Conservation (phyloP, 768 basidiomycete species). For the Scleroderma bovista region DNA sequence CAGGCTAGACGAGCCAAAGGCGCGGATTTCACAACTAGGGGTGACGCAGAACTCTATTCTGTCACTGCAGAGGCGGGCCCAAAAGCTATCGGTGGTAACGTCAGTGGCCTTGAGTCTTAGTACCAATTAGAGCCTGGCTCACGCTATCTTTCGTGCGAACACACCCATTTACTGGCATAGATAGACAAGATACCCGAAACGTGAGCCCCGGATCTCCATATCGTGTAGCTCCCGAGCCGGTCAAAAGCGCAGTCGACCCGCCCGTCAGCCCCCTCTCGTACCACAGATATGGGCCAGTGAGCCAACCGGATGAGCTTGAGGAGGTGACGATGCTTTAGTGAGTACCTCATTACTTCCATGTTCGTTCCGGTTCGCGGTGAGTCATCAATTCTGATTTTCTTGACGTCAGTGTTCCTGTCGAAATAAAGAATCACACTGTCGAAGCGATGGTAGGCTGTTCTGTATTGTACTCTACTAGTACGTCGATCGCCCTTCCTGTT, state of each 20-base stretch:
- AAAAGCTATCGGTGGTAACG: not conserved
- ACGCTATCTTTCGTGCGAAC: too few relatives aligned
- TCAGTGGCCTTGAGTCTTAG: not conserved
- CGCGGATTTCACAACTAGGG: constrained; percentile 65
- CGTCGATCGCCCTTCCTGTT: constrained; percentile 19
- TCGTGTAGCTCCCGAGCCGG: too few relatives aligned
- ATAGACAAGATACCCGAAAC: constrained; percentile 30
- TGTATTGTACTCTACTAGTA: constrained; percentile 94
- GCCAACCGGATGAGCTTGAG: constrained; percentile 95
- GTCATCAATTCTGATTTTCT: not conserved
- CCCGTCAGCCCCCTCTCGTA: too few relatives aligned
- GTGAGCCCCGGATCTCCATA: too few relatives aligned
- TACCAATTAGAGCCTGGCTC: too few relatives aligned
- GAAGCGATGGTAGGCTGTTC: constrained; percentile 99
- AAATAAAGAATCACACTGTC: constrained; percentile 85
- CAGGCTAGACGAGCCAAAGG: constrained; percentile 59
- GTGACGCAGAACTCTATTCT: constrained; percentile 61
- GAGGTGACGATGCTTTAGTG: constrained; percentile 96
- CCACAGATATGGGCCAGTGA: too few relatives aligned
- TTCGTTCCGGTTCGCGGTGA: not conserved
- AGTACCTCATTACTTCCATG: constrained; percentile 25
- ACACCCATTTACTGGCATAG: too few relatives aligned
- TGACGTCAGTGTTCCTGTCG: constrained; percentile 67
- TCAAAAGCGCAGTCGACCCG: not conserved
- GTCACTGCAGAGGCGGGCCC: constrained; percentile 52